Conservation (phyloP, 495 filamentous ascomycete species). For the Collariella sp. region DNA sequence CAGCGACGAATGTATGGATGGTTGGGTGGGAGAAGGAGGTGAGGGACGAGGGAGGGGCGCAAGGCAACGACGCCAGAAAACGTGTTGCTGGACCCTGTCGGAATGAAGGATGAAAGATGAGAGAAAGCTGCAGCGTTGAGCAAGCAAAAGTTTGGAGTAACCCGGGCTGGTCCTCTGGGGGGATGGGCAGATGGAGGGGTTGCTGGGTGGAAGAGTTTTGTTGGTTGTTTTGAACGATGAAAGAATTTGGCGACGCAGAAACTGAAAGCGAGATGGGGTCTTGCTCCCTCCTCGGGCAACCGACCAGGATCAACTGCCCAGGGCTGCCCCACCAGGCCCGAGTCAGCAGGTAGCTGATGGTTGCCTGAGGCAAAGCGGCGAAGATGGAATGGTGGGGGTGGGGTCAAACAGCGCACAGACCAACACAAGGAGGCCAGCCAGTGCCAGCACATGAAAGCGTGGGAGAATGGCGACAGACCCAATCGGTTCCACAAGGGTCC, state of each 20-base stretch:
- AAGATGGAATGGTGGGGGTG: background rate
- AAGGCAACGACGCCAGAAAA: background rate
- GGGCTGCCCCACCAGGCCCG: slow-evolving; percentile 3
- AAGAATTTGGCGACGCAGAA: slow-evolving; percentile 30
- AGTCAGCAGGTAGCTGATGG: slow-evolving; percentile 4
- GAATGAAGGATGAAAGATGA: background rate
- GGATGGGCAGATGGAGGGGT: slow-evolving; percentile 43
- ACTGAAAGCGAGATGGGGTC: slow-evolving; percentile 24
- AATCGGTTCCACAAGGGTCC: no score
- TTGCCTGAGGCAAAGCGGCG: background rate
- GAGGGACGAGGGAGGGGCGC: slow-evolving; percentile 1
- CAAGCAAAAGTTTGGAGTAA: slow-evolving; percentile 35
- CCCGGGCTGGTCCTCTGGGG: slow-evolving; percentile 43
- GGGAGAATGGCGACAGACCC: background rate
- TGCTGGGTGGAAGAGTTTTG: slow-evolving; percentile 19
- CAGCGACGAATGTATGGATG: slow-evolving; percentile 21
- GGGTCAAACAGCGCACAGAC: background rate
- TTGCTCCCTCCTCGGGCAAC: slow-evolving; percentile 9
- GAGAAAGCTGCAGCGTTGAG: background rate
- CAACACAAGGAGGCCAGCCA: background rate
- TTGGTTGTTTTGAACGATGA: slow-evolving; percentile 31
- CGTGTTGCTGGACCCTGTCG: background rate
- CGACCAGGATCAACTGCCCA: background rate
- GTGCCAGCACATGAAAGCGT: slow-evolving; percentile 1
- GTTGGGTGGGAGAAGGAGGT: slow-evolving; percentile 26